Conservation (phyloP, 2,329 filamentous ascomycete genomes). For the Aspergillus neoniger region DNA sequence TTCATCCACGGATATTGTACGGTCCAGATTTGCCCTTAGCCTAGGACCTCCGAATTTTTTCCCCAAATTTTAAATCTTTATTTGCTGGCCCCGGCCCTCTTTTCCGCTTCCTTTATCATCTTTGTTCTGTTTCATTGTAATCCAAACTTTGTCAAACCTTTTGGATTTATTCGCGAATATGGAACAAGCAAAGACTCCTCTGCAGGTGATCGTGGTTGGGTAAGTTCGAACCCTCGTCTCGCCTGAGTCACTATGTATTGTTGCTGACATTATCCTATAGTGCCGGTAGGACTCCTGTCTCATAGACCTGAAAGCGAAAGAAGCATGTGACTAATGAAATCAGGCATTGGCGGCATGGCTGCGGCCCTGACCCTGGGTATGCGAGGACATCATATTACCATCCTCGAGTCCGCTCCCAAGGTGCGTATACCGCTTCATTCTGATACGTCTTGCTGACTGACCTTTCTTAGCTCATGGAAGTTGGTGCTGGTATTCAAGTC, state of each 20-base stretch:
- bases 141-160: background rate
- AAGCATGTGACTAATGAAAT: conserved; percentile 7
- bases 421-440: conserved; percentile 20
- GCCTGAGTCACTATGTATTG: background rate
- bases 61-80: background rate
- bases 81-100: background rate
- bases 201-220: conserved; percentile 39
- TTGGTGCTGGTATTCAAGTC: conserved; percentile 80
- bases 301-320: background rate
- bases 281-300: conserved; percentile 29
- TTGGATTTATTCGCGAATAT: conserved; percentile 22
- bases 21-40: background rate
- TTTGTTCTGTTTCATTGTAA: background rate
- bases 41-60: background rate
- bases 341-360: conserved; percentile 41
- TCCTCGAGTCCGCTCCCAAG: conserved; percentile 38
- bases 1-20: background rate
- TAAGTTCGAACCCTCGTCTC: conserved; percentile 19
- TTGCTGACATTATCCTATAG: conserved; percentile 19
- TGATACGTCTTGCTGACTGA: conserved; percentile 7
- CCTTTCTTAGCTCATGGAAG: conserved; percentile 42
- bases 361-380: conserved; percentile 37
- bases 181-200: conserved; percentile 28
- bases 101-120: background rate
- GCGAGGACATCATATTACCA: conserved; percentile 35